A percentile compares a stretch with the other conserved stretches of the same genome.
Evolutionary conservation across 108 stramenopile genomes (phyloP).

Genomic region (Skeletonema menzelii): DNA sequence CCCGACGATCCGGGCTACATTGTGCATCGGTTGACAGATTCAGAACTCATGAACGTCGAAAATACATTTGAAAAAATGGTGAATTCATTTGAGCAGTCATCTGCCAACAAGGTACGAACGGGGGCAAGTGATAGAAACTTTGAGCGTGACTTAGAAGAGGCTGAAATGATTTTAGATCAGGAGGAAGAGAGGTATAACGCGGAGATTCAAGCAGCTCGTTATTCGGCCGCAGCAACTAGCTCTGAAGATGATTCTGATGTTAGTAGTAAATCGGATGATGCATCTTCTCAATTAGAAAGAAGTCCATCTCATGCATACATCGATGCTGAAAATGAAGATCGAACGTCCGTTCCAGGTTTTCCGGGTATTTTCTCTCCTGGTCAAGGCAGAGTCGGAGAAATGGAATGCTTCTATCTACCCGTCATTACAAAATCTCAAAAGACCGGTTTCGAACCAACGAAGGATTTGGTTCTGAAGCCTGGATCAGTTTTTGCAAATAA

Average conservation of each 20-base stretch:
- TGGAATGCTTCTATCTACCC: constrained; percentile 82
- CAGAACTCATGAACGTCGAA: constrained; percentile 68
- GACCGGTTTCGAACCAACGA: constrained; percentile 89
- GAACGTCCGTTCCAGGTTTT: constrained; percentile 55
- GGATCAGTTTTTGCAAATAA: constrained; percentile 89
- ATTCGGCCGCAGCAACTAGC: constrained; percentile 7
- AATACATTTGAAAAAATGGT: constrained; percentile 70
- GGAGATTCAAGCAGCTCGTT: constrained; percentile 7
- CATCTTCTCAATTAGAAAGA: background rate
- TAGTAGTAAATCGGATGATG: constrained; percentile 24
- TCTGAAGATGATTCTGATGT: constrained; percentile 23
- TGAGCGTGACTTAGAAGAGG: constrained; percentile 72
- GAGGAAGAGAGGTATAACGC: constrained; percentile 38
- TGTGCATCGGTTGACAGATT: constrained; percentile 63
- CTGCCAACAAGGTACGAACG: constrained; percentile 33
- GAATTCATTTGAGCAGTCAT: constrained; percentile 39
- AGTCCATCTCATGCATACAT: background rate
- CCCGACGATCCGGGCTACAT: constrained; percentile 80
- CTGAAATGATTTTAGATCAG: constrained; percentile 64
- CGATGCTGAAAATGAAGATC: constrained; percentile 6
- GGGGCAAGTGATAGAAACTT: constrained; percentile 53
- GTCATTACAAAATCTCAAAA: constrained; percentile 86
- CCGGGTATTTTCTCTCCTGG: constrained; percentile 74
- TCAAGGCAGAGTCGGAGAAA: constrained; percentile 71
- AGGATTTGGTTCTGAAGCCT: constrained; percentile 78